Evolutionary conservation across 108 stramenopile genomes (phyloP), one percentile per base, ranked within the genome.

Genomic region (Cyclotella distinguenda): DNA sequence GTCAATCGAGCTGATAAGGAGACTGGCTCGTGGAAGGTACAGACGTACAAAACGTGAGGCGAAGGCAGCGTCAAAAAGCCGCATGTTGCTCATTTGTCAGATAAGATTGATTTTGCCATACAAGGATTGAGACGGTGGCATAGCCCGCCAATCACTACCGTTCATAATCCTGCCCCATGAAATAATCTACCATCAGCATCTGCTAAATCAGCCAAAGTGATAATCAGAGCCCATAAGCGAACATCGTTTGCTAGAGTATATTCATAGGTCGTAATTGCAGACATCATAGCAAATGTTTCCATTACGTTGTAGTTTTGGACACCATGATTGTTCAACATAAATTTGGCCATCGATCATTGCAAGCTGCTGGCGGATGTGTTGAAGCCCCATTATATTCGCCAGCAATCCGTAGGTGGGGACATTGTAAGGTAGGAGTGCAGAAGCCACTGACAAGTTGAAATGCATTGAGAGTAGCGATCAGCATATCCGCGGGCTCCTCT

Each of bases 381-480:
- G 53, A 4, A 55, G 10, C 33, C 31, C 53, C 33, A 3, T 5
- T 9, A 4, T 33, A 31, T 18, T 7, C 31, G 27, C 35, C 15
- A 34, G 6, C 18, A 4, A 55, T 55, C 16, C 16, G 53, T 15
- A 7, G 32, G 4, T n/a, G 8, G 11, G 36, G 25, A 5, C 53
- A 0, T 44, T 66, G 51, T 3, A 53, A 25, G 6, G 53, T 16
- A 6, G 64, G 64, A 1, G 25, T 4, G 5, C 10, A 22, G 25
- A 66, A 40, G 7, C 64, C 64, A 19, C 38, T n/a, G 3, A 12
- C 4, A 22, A 66, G 13, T 53, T 66, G 64, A 6, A 66, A n/a
- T 18, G 27, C 46, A 54, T 53, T 33, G 1, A 66, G 6, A 0
- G 51, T 49, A 0, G 8, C 18, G n/a, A 52, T 6, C 11, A 66